A percentile compares a stretch with the other conserved stretches of the same genome.
These are phyloP conservation scores for Eutrema heterophyllum DNA, from an alignment of 345 rosid species.

Conservation along the genomic window DNA sequence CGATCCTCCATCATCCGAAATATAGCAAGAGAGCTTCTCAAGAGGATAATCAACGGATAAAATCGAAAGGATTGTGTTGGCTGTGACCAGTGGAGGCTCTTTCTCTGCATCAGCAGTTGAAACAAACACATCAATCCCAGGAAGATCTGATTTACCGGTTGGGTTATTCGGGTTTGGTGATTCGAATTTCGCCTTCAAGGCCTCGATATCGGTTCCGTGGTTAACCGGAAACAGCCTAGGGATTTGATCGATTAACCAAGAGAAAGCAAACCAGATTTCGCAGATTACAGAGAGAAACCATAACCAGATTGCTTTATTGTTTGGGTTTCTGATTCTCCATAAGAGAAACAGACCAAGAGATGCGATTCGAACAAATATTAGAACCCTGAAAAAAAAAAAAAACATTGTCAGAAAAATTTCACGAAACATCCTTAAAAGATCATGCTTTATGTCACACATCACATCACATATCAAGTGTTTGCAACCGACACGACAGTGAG, in stretches of 20 bases:
- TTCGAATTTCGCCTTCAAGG: slow-evolving; percentile 60
- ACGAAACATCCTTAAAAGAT: not conserved
- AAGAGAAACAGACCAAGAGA: slow-evolving; percentile 54
- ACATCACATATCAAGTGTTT: slow-evolving; percentile 4
- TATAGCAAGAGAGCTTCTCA: slow-evolving; percentile 74
- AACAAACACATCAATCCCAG: slow-evolving; percentile 73
- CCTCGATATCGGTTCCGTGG: slow-evolving; percentile 53
- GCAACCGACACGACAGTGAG: slow-evolving; percentile 22
- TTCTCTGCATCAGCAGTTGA: slow-evolving; percentile 86
- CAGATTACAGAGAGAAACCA: slow-evolving; percentile 73
- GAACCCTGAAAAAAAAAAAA: slow-evolving; percentile 43
- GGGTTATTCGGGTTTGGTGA: slow-evolving; percentile 46
- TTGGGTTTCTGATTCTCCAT: slow-evolving; percentile 71
- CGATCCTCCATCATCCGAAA: slow-evolving; percentile 84
- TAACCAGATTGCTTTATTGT: slow-evolving; percentile 76
- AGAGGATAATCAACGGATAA: slow-evolving; percentile 71
- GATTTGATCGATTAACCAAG: slow-evolving; percentile 84
- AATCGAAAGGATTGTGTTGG: slow-evolving; percentile 80
- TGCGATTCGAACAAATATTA: slow-evolving; percentile 47
- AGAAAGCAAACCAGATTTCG: slow-evolving; percentile 86
- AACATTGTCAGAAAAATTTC: not conserved
- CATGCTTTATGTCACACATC: not conserved
- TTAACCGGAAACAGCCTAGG: slow-evolving; percentile 70
- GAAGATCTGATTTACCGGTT: slow-evolving; percentile 67
- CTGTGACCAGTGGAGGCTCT: slow-evolving; percentile 79